Percentiles rank a stretch among this genome's conserved stretches.
phyloP scores from a whole-genome alignment of 2,329 filamentous ascomycete species.

The Penicillium sp. region DNA sequence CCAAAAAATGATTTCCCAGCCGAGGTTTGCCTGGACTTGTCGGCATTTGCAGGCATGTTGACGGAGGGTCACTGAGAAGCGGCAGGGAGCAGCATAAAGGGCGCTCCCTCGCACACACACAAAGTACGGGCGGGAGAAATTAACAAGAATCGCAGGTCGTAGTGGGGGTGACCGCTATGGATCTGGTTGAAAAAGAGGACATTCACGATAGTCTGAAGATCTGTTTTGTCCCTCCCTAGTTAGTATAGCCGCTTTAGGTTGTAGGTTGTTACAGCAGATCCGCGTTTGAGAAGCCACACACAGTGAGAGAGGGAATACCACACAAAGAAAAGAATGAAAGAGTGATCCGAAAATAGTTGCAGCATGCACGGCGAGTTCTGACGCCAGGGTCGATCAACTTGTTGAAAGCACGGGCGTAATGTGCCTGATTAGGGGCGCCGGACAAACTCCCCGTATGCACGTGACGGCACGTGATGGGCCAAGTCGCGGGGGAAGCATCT shows the following conservation, averaged over 20 bases:
- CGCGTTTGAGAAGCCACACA: constrained; percentile 2
- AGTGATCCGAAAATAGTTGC: constrained; percentile 17
- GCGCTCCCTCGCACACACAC: constrained; percentile 14
- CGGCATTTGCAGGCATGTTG: constrained; percentile 53
- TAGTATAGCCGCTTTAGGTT: constrained; percentile 23
- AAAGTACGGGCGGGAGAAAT: not conserved
- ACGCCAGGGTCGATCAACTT: constrained; percentile 24
- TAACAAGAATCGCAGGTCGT: constrained; percentile 4
- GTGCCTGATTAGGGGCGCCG: constrained; percentile 21
- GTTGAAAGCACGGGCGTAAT: constrained; percentile 20
- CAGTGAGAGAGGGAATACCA: constrained; percentile 8
- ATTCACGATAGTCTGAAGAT: constrained; percentile 18
- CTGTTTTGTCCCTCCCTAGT: constrained; percentile 22
- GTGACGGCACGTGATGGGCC: constrained; percentile 14
- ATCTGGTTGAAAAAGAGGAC: constrained; percentile 14
- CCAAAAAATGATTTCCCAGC: constrained; percentile 82
- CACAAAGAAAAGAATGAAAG: constrained; percentile 14
- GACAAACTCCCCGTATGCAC: constrained; percentile 18
- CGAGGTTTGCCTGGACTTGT: constrained; percentile 78
- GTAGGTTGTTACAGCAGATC: constrained; percentile 11
- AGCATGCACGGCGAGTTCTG: constrained; percentile 20
- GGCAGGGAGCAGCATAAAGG: constrained; percentile 35
- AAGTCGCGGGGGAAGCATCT: not conserved
- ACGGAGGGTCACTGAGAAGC: constrained; percentile 29
- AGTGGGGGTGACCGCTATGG: constrained; percentile 15